Percentiles rank a stretch among this genome's conserved stretches.
These are phyloP conservation scores for Xenoacremonium recifei DNA, from an alignment of 2,329 filamentous ascomycete genomes.

Conservation along the genomic window DNA sequence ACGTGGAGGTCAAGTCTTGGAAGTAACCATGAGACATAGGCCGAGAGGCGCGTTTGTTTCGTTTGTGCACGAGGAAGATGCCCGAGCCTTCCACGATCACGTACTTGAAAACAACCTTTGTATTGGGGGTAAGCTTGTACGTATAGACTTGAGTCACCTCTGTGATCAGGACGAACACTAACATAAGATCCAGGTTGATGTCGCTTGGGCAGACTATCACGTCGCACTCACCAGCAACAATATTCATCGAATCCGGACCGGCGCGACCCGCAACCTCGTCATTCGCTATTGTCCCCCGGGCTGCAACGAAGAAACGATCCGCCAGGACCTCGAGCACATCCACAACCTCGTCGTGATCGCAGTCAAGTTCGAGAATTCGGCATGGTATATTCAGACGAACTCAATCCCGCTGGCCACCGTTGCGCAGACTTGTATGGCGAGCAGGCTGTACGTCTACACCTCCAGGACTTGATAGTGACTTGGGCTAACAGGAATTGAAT, in stretches of 20 bases:
- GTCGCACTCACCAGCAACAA: constrained; percentile 64
- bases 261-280: constrained; percentile 73
- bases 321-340: constrained; percentile 77
- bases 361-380: constrained; percentile 55
- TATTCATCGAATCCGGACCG: constrained; percentile 59
- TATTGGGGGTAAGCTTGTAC: constrained; percentile 65
- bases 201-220: constrained; percentile 70
- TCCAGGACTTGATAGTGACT: not conserved
- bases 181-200: constrained; percentile 52
- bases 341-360: constrained; percentile 73
- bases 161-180: too few relatives aligned
- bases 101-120: constrained; percentile 65
- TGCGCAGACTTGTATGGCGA: constrained; percentile 77
- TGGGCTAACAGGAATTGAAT: constrained; percentile 14
- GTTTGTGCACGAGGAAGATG: constrained; percentile 64
- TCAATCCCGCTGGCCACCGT: constrained; percentile 74
- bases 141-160: constrained; percentile 26
- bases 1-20: constrained; percentile 68
- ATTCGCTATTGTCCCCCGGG: constrained; percentile 57
- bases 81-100: constrained; percentile 64
- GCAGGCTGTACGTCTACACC: constrained; percentile 43
- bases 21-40: constrained; percentile 60
- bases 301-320: constrained; percentile 63
- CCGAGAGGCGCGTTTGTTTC: constrained; percentile 66
- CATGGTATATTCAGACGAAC: constrained; percentile 72